Evolutionary conservation across 2,329 filamentous ascomycete genomes (phyloP).

Genomic region (Aspergillus pseudoviridinutans): DNA sequence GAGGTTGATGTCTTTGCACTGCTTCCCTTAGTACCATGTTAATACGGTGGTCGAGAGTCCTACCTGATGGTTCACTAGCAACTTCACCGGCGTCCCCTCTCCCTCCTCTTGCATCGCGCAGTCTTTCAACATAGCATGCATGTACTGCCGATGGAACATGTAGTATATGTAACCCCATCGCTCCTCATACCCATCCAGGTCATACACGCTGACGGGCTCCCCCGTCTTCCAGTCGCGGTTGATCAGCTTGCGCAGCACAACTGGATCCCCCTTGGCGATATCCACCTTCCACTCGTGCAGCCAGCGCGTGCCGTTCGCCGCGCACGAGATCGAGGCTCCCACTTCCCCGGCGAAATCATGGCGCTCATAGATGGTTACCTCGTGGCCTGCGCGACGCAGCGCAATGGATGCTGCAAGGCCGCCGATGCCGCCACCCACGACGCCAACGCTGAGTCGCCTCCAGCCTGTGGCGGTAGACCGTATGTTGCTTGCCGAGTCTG

Average conservation of each 20-base stretch:
- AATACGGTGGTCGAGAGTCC: conserved; percentile 5
- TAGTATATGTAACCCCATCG: conserved; percentile 64
- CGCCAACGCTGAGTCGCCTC: conserved; percentile 44
- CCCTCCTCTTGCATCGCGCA: conserved; percentile 52
- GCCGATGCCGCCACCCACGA: conserved; percentile 53
- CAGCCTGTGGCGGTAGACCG: conserved; percentile 25
- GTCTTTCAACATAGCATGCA: conserved; percentile 65
- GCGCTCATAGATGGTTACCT: conserved; percentile 62
- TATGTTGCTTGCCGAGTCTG: not conserved
- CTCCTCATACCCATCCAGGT: conserved; percentile 61
- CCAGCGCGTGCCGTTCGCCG: conserved; percentile 67
- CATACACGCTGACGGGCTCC: conserved; percentile 61
- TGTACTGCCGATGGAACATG: conserved; percentile 67
- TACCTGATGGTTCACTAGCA: conserved; percentile 55
- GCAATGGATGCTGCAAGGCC: conserved; percentile 51
- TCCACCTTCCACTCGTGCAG: conserved; percentile 66
- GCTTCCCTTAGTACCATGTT: conserved; percentile 7
- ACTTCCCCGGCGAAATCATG: conserved; percentile 65
- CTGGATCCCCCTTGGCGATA: conserved; percentile 60
- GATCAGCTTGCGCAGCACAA: conserved; percentile 63
- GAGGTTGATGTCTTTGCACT: conserved; percentile 52
- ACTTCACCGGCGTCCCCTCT: conserved; percentile 49
- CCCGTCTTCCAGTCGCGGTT: conserved; percentile 68
- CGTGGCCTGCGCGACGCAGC: conserved; percentile 51
- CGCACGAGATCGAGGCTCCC: conserved; percentile 64